These are phyloP conservation scores for Kewa caespitosa DNA, from an alignment of 179 eudicot genomes.

Conservation along the genomic window DNA sequence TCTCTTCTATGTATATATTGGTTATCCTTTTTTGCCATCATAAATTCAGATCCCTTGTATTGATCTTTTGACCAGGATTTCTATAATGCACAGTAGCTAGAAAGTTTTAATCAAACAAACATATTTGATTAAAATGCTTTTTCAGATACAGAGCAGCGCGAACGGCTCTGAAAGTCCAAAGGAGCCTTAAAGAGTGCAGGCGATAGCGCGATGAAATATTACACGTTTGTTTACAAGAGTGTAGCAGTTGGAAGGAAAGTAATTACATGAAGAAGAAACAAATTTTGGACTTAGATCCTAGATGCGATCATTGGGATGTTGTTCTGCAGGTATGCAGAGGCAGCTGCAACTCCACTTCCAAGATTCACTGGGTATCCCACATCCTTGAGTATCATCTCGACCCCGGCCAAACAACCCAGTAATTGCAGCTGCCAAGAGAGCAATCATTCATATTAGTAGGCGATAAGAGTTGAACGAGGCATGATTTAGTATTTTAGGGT, in stretches of 20 bases:
- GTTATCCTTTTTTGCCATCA: background rate
- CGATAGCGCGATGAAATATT: constrained; percentile 19
- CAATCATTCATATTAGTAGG: background rate
- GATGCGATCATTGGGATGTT: constrained; percentile 81
- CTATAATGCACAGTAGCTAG: too few relatives aligned
- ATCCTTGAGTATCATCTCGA: constrained; percentile 95
- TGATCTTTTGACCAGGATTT: background rate
- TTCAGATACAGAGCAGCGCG: constrained; percentile 7
- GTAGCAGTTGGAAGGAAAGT: constrained; percentile 17
- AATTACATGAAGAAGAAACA: constrained; percentile 29
- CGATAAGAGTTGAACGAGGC: too few relatives aligned
- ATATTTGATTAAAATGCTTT: constrained; percentile 6
- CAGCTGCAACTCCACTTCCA: constrained; percentile 96
- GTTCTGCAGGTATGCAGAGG: constrained; percentile 78
- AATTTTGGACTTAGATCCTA: constrained; percentile 61
- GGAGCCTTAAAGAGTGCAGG: constrained; percentile 27
- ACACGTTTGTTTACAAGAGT: constrained; percentile 28
- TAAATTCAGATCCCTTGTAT: background rate
- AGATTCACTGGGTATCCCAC: constrained; percentile 95
- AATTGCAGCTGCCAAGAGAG: constrained; percentile 70
- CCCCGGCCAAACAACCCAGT: constrained; percentile 94
- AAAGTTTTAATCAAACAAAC: constrained; percentile 1
- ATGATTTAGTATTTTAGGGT: too few relatives aligned
- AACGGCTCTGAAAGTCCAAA: constrained; percentile 15
- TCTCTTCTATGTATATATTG: background rate